Percentiles rank a stretch among this genome's conserved stretches.
These are phyloP conservation scores for Panellus pusillus DNA, from an alignment of 768 basidiomycete species.

Conservation along the genomic window DNA sequence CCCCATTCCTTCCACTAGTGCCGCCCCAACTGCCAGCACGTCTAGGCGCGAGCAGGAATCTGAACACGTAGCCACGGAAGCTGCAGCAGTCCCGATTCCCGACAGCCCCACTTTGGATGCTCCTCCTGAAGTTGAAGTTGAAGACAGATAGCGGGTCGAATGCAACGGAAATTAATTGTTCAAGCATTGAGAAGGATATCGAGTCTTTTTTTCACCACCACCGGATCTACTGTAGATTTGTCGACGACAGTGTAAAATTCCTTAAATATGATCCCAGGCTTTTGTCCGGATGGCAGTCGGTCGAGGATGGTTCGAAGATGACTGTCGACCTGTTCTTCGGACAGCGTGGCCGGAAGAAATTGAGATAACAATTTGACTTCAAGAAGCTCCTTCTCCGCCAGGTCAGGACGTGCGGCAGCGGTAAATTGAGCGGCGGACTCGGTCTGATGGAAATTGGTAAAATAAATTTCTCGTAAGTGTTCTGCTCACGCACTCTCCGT, in stretches of 20 bases:
- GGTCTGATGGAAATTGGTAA: constrained; percentile 35
- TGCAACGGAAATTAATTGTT: constrained; percentile 1
- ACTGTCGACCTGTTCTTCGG: constrained; percentile 54
- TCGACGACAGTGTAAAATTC: constrained; percentile 63
- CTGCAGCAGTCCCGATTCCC: constrained; percentile 7
- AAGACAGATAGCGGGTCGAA: constrained; percentile 1
- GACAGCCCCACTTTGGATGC: constrained; percentile 8
- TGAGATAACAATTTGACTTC: constrained; percentile 57
- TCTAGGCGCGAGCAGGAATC: background rate
- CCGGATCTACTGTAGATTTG: constrained; percentile 55
- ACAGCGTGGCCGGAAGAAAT: constrained; percentile 61
- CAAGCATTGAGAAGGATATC: constrained; percentile 35
- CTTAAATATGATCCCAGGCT: constrained; percentile 57
- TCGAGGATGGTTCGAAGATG: constrained; percentile 45
- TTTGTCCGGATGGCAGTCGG: constrained; percentile 29
- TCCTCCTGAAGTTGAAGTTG: background rate
- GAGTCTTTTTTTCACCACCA: constrained; percentile 55
- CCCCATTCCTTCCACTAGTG: background rate
- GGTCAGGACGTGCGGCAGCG: constrained; percentile 59
- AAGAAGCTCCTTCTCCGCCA: constrained; percentile 59
- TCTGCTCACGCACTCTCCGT: constrained; percentile 51
- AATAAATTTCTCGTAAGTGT: background rate
- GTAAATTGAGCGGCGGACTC: constrained; percentile 60
- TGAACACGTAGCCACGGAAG: background rate
- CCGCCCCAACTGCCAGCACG: background rate